Base-by-base conservation (phyloP, 345 rosid genomes). In the Alliaria petiolata region DNA sequence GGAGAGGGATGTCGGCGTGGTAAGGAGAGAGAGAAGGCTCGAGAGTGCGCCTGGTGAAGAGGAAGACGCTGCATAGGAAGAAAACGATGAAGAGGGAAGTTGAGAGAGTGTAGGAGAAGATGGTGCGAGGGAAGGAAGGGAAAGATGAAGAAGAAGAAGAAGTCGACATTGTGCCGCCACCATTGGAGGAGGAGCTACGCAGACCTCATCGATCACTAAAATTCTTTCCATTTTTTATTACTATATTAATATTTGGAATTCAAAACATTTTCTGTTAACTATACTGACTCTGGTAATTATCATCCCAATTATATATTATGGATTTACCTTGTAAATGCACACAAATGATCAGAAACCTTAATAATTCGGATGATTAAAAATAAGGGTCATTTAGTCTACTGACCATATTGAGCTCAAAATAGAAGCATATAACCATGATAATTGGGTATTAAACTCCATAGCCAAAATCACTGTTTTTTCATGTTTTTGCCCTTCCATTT, bases 21-120 rank as follows among this genome's bases (percentile, higher is more conserved):
- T 85, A 74, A 58, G 80, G 59, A 11, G 72, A 28, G 69, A 88
- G 69, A 15, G 83, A 78, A 47, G 85, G 84, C 59, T 85, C 85
- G 20, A 87, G 87, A 61, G 71, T 40, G 31, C 85, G 86, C 22
- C 69, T 68, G 63, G 65, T 76, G 84, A 87, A 84, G 75, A 88
- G 26, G 69, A 85, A 81, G 61, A 82, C 66, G 76, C 78, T 77
- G 19, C 78, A 34, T 69, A 93, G 75, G 82, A 87, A 86, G 19
- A 81, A 3, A 33, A 82, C 11, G 31, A 88, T 56, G 76, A 86
- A 79, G 33, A 78, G 31, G 1, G 80, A 74, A 31, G 78, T 64
- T 22, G 72, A 61, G 3, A 82, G 10, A 16, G 83, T 26, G 78
- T 80, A 61, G 62, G 78, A 78, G 66, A 63, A 70, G 64, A 69